Evolutionary conservation across 331 rosid genomes (phyloP), one percentile per base, ranked within the genome.

Genomic region (Phaseolus coccineus): DNA sequence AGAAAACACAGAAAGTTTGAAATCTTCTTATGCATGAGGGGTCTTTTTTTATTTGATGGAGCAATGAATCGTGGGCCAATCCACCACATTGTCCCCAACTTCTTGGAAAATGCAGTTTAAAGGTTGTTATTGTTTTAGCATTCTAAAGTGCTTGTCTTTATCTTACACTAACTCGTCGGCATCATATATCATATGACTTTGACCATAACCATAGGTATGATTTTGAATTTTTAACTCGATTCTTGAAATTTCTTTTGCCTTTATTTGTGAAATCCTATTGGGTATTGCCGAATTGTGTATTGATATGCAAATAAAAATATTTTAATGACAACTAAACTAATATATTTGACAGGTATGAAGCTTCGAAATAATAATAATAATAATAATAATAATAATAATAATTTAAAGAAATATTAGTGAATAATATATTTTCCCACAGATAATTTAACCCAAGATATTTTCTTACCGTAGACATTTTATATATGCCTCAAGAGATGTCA

Each of bases 131-230:
- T 52, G 74, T 22, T 19, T 19, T 19, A 19, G 11, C 46, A 7
- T 27, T 4, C 56, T 39, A 16, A 40, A 12, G 62, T 65, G 84
- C 46, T 27, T 56, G 70, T 55, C 84, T 10, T 67, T 68, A 22
- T 74, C 84, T 42, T 27, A 55, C 8, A 8, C 9, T 15, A 16
- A 53, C 84, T 74, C 67, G 8, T 39, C 2, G 16, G 50, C 19
- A 80, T 11, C 40, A 42, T 11, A 42, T 8, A 46, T 11, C 51
- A 22, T 4, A 2, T 73, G 37, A 73, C 16, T 37, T 35, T 73
- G 67, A 73, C 52, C 0, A 0, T 52, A 0, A 11, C 12, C 10
- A 40, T 66, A 5, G 42, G 42, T 5, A 16, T 7, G 27, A 25
- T 57, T 42, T 9, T 42, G 46, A 40, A 40, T 40, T 40, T 40